phyloP scores from a whole-genome alignment of 331 rosid species.

The Quercus phellos region DNA sequence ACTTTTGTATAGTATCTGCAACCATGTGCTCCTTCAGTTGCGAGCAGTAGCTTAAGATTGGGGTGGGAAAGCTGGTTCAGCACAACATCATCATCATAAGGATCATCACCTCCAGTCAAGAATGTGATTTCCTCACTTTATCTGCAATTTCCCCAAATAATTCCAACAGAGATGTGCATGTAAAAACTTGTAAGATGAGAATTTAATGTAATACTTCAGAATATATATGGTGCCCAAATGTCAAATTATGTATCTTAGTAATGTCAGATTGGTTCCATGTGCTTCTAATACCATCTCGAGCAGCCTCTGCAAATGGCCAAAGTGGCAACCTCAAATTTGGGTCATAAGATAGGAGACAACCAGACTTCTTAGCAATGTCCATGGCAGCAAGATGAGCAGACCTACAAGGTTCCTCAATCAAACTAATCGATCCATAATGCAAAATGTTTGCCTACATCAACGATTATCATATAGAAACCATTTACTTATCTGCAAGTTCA shows the following conservation, averaged over 20 bases:
- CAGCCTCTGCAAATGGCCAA: slow-evolving; percentile 28
- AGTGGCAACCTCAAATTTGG: slow-evolving; percentile 29
- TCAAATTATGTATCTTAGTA: slow-evolving; percentile 27
- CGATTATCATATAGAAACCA: not conserved
- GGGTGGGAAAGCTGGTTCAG: slow-evolving; percentile 21
- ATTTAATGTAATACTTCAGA: not conserved
- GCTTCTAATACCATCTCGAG: slow-evolving; percentile 23
- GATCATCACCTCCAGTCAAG: slow-evolving; percentile 28
- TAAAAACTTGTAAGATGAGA: not conserved
- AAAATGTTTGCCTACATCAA: slow-evolving; percentile 31
- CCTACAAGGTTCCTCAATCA: slow-evolving; percentile 29
- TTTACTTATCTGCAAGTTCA: not conserved
- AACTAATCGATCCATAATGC: slow-evolving; percentile 37
- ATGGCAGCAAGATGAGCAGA: slow-evolving; percentile 33
- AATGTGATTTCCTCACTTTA: slow-evolving; percentile 23
- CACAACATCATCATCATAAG: slow-evolving; percentile 25
- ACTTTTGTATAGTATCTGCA: slow-evolving; percentile 40
- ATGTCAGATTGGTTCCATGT: slow-evolving; percentile 33
- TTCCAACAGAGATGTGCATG: not conserved
- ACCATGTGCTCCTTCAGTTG: slow-evolving; percentile 25
- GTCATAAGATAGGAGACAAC: slow-evolving; percentile 26
- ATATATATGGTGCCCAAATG: not conserved
- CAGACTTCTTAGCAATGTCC: slow-evolving; percentile 19
- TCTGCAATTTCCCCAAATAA: slow-evolving; percentile 8
- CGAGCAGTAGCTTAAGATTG: slow-evolving; percentile 32